Base-by-base conservation (phyloP, 257 asterid species). In the Striga asiatica region DNA sequence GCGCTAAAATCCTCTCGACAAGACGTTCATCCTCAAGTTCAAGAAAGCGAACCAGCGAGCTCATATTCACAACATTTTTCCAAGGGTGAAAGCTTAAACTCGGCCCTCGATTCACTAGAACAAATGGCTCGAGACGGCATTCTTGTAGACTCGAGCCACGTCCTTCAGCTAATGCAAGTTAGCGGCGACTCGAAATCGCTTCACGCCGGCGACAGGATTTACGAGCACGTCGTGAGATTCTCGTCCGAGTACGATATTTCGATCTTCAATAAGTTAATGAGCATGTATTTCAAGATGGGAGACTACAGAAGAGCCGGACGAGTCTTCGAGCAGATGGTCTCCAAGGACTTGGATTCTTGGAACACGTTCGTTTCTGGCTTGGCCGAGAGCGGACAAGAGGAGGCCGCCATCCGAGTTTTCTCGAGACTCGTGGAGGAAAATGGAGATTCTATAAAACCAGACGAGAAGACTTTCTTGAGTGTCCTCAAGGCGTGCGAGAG, bases 291-390 rank as follows among this genome's bases (percentile, higher is more conserved):
- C n/a, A 50, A 19, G 21, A 48, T 72, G 23, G 74, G 74, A 12
- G 62, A 64, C 3, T 62, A 43, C 57, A 54, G 71, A 54, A 54
- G 78, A 19, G 78, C 69, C 8, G 65, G 74, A 17, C 71, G 71
- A n/a, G 67, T 67, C 9, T 72, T 72, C 10, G 74, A 72, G 68
- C 68, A 68, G 54, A 72, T 72, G 71, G 16, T 5, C 5, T 58
- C 47, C 67, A 65, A 45, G 66, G 52, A 65, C 50, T 4, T 69
- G 5, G 76, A 61, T 45, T 65, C 79, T 14, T 74, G 73, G 75
- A 69, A 69, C 24, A 32, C 28, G 8, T 61, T 69, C 76, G 69
- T 74, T 11, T 6, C 11, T 8, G 76, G 76, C 0, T 20, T 74
- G 54, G 57, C 24, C 0, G 65, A 66, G 53, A 65, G 53, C 5